Base-by-base conservation (phyloP, 768 basidiomycete species). In the Peribolospora kevripleyi region DNA sequence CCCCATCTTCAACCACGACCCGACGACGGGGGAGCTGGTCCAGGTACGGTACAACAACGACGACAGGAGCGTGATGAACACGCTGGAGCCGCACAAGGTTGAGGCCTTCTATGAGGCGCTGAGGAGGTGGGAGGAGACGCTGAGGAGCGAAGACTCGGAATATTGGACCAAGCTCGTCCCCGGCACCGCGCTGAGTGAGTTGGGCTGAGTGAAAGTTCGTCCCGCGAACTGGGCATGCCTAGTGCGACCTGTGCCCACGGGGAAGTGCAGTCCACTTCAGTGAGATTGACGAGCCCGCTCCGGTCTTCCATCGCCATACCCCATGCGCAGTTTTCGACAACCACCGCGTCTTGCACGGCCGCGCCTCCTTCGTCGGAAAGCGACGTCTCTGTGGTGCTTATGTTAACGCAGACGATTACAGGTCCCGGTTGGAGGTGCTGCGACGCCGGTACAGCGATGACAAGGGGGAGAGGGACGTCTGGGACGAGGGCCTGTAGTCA, bases 311-410 rank as follows among this genome's bases (percentile, higher is more conserved):
- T 25, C 25, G 25, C 25, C 25, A 25, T 25, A 25, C 38, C 55
- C 7, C 52, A 48, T 43, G 42, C 7, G 37, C 62, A 85, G 85
- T 87, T 25, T 73, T 91, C 51, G 81, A 97, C 67, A 95, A 97
- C 65, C 82, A 91, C 67, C 77, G 91, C 25, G 84, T 95, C 9
- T 71, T 97, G 51, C 91, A 95, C 61, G 91, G 91, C 9, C 79
- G 91, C n/a, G 85, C 87, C 0, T 76, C 79, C 1, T 97, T 93
- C 64, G 74, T 76, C 9, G 91, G 91, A 8, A 76, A 77, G 66
- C 76, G 91, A 3, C 75, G 84, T 1, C 85, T 98, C 78, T 95
- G 91, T 63, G 91, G 91, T 3, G 93, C 91, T 0, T 98, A 98
- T 65, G 76, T 95, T 55, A 84, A 84, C 0, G 71, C 76, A 9